Evolutionary conservation across 768 basidiomycete species (phyloP), one percentile per base, ranked within the genome.

Genomic region (Amanita thiersii): DNA sequence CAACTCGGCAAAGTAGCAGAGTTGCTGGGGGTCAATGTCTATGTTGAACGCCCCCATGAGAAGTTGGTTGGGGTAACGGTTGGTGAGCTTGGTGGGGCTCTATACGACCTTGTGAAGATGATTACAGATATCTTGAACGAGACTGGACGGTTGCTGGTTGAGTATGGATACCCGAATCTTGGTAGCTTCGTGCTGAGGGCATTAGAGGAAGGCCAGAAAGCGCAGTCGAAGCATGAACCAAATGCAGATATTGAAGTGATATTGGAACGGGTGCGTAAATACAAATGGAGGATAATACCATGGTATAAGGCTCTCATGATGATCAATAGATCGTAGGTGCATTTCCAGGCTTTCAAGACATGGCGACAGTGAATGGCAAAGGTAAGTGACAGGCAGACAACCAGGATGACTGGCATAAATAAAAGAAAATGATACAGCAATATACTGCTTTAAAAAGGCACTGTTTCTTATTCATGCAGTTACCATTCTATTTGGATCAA

Each of bases 371-470:
- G 7, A 59, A 85, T 31, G 77, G 70, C 23, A 66, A 72, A 58
- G 72, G 86, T 86, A 52, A 47, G 75, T 64, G 5, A 31, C n/a
- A n/a, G 5, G 4, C n/a, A 19, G 36, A 39, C 36, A 40, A 30
- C 37, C 26, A 38, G 18, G 42, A 49, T 32, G 44, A 40, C 25
- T n/a, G 21, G 40, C 44, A 37, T 24, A 44, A 45, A 15, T 30
- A 26, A 35, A 7, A n/a, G n/a, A n/a, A n/a, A 25, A 21, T 33
- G 21, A 34, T 40, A 25, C 50, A 89, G 86, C 76, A n/a, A 69
- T 90, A 17, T 92, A 88, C 61, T 77, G 86, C 54, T 88, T 90
- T 72, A 91, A 90, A 61, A 94, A 92, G 55, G 88, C 85, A 2
- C 65, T 94, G 23, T 88, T 89, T 59, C 72, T 92, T 39, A 65